phyloP scores from a whole-genome alignment of 169 alveolate genomes.

The Plasmodium gaboni region DNA sequence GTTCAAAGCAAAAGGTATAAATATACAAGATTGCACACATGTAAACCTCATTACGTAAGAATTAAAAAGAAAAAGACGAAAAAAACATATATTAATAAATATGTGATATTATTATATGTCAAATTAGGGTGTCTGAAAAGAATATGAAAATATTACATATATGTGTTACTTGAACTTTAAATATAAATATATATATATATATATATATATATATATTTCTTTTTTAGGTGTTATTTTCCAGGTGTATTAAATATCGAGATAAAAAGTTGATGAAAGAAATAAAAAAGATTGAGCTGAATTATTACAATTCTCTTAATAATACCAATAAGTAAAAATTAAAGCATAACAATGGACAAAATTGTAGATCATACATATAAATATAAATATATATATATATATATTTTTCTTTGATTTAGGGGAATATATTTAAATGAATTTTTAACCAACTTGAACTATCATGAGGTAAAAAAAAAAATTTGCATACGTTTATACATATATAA shows the following conservation, averaged over 20 bases:
- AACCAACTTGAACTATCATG: constrained; percentile 48
- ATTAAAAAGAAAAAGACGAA: neutral
- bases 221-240: constrained; percentile 35
- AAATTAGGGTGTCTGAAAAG: no score
- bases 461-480: constrained; percentile 19
- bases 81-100: no score
- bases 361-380: neutral
- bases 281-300: constrained; percentile 48
- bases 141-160: neutral
- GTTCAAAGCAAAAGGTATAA: constrained; percentile 44
- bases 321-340: constrained; percentile 11
- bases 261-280: constrained; percentile 57
- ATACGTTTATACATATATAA: neutral
- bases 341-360: neutral
- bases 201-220: neutral
- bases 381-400: neutral
- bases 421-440: constrained; percentile 34
- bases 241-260: constrained; percentile 53
- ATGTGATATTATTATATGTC: neutral
- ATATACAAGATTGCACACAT: constrained; percentile 58
- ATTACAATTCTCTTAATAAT: constrained; percentile 33
- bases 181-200: neutral
- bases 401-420: constrained; percentile 4
- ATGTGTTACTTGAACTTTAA: no score
- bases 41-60: constrained; percentile 67